Percentiles rank a stretch among this genome's conserved stretches.
Conservation (phyloP, 2,329 filamentous ascomycete genomes). For the Plectosphaerella cucumerina region DNA sequence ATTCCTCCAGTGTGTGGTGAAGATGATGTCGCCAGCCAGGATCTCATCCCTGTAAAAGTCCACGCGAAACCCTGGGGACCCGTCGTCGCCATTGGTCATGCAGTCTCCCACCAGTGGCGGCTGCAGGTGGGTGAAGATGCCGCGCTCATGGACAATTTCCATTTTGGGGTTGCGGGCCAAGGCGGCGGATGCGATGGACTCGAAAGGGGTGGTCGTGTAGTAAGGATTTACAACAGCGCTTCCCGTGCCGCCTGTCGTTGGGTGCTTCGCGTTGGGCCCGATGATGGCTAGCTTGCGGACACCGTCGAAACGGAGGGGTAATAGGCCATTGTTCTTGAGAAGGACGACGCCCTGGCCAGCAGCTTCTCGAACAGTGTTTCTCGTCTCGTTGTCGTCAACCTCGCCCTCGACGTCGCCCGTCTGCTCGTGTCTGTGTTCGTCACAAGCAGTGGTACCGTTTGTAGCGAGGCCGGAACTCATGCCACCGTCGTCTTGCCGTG, state of each 20-base stretch:
- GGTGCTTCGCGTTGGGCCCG: constrained; percentile 39
- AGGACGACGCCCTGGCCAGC: constrained; percentile 56
- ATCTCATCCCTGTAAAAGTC: constrained; percentile 13
- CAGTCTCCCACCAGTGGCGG: constrained; percentile 7
- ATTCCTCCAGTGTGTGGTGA: constrained; percentile 11
- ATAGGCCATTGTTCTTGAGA: constrained; percentile 57
- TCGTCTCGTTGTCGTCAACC: too few relatives aligned
- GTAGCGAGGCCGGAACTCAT: too few relatives aligned
- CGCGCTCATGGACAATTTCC: constrained; percentile 4
- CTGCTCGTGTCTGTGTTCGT: too few relatives aligned
- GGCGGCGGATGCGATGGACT: constrained; percentile 4
- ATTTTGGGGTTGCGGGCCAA: constrained; percentile 2
- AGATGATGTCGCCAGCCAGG: constrained; percentile 9
- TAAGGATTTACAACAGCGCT: constrained; percentile 17
- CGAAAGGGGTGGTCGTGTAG: constrained; percentile 12
- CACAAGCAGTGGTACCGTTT: too few relatives aligned
- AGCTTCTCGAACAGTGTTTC: too few relatives aligned
- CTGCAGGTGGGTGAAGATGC: constrained; percentile 12
- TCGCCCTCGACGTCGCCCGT: too few relatives aligned
- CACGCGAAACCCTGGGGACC: constrained; percentile 7
- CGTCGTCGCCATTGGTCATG: not conserved
- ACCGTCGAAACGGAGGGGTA: too few relatives aligned
- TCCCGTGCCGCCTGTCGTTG: constrained; percentile 16
- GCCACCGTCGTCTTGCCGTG: too few relatives aligned
- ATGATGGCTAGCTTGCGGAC: too few relatives aligned